Evolutionary conservation across 2,329 filamentous ascomycete species (phyloP).

Genomic region (Balansia obtecta): DNA sequence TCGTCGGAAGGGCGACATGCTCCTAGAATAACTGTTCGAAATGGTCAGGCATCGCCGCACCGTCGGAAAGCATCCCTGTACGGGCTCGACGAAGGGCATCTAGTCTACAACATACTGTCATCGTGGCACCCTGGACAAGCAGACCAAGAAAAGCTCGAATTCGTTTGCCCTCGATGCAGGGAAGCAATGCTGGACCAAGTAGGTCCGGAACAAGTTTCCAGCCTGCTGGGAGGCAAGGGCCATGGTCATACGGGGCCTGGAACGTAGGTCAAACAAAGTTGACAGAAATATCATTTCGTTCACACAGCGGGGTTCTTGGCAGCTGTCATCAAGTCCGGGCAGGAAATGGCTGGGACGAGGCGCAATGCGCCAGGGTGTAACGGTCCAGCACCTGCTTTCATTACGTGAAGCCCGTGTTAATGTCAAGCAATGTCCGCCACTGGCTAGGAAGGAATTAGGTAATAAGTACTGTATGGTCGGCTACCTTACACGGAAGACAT

Average conservation of each 20-base stretch:
- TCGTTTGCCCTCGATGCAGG: conserved; percentile 19
- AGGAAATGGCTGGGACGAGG: conserved; percentile 3
- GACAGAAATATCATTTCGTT: no score
- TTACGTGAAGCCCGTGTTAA: no score
- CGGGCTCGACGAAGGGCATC: conserved; percentile 8
- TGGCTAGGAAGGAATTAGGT: no score
- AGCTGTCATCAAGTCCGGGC: conserved; percentile 12
- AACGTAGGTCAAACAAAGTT: no score
- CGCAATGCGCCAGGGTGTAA: conserved; percentile 9
- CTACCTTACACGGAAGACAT: conserved; percentile 7
- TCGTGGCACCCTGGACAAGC: conserved; percentile 13
- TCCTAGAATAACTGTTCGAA: conserved; percentile 27
- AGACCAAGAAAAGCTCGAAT: conserved; percentile 12
- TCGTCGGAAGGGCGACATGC: conserved; percentile 21
- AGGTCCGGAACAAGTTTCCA: conserved; percentile 20
- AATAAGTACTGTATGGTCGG: conserved; percentile 17
- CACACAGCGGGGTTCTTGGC: conserved; percentile 23
- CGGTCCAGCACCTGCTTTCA: no score
- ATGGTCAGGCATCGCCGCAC: conserved; percentile 11
- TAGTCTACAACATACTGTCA: conserved; percentile 18
- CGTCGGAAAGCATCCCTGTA: no score
- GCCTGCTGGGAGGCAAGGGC: no score
- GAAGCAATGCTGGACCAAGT: conserved; percentile 21
- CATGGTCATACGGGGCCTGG: no score
- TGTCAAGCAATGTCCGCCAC: no score